These are phyloP conservation scores for Volvox africanus DNA, from an alignment of 139 green algal genomes.

Conservation along the genomic window DNA sequence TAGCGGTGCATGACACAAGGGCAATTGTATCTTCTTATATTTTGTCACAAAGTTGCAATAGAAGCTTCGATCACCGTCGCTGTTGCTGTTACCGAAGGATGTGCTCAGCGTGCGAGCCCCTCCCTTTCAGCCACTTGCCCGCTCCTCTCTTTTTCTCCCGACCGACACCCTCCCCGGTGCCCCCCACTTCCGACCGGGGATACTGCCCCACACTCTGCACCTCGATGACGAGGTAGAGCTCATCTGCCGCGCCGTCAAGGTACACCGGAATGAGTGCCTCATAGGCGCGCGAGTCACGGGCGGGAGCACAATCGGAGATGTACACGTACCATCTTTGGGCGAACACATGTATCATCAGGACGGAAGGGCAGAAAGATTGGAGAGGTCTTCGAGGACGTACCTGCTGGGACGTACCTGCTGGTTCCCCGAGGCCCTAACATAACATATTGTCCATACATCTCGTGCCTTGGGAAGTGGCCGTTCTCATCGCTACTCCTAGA, in stretches of 20 bases:
- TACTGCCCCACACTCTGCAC: conserved; percentile 48
- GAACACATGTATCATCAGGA: background rate
- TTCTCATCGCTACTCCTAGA: too few species aligned
- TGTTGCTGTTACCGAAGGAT: too few species aligned
- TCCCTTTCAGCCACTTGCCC: too few species aligned
- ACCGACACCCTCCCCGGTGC: background rate
- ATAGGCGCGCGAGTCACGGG: conserved; percentile 60
- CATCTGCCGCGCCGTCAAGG: conserved; percentile 52
- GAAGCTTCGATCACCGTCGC: too few species aligned
- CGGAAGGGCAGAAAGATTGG: background rate
- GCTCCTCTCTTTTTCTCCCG: background rate
- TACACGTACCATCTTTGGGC: conserved; percentile 44
- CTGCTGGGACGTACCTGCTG: too few species aligned
- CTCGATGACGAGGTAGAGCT: conserved; percentile 62
- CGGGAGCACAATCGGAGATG: conserved; percentile 68
- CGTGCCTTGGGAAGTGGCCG: too few species aligned
- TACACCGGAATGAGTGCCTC: conserved; percentile 67
- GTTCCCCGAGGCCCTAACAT: too few species aligned
- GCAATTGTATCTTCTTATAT: too few species aligned
- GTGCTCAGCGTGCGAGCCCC: too few species aligned
- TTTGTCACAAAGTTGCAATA: too few species aligned
- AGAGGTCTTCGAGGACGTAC: background rate
- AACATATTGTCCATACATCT: too few species aligned
- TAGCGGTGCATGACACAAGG: too few species aligned
- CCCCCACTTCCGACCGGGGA: conserved; percentile 24